Percentiles rank a stretch among this genome's conserved stretches.
phyloP scores from a whole-genome alignment of 306 rosid genomes.

The Comarum palustre region DNA sequence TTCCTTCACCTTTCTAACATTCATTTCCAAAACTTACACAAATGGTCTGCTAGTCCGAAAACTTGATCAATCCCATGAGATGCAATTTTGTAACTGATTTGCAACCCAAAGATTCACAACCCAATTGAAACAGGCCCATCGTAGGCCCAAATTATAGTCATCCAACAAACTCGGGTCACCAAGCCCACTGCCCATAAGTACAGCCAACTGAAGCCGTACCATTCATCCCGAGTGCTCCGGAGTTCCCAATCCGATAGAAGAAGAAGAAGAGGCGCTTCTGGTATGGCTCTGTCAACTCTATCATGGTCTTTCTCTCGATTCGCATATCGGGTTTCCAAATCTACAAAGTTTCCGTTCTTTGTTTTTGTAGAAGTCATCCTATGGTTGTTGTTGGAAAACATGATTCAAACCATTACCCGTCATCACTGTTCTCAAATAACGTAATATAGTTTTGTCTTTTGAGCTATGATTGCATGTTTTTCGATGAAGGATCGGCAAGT shows the following conservation, averaged over 20 bases:
- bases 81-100: not conserved
- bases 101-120: not conserved
- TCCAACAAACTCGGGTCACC: not conserved
- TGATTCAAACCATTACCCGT: not conserved
- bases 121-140: not conserved
- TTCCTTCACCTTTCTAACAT: not conserved
- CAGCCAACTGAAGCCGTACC: not conserved
- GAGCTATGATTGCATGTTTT: not conserved
- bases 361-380: not conserved
- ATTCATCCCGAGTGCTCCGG: not conserved
- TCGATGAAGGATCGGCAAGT: not conserved
- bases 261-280: not conserved
- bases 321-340: not conserved
- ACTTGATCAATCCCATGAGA: not conserved
- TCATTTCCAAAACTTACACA: not conserved
- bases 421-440: not conserved
- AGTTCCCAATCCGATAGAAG: not conserved
- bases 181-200: not conserved
- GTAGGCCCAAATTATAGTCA: not conserved
- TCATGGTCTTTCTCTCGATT: not conserved
- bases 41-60: not conserved
- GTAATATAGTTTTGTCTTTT: not conserved
- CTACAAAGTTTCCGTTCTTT: not conserved
- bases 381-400: not conserved
- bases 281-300: not conserved